Conservation (phyloP, 805 yeast genomes). For the Wickerhamiella sorbophila region DNA sequence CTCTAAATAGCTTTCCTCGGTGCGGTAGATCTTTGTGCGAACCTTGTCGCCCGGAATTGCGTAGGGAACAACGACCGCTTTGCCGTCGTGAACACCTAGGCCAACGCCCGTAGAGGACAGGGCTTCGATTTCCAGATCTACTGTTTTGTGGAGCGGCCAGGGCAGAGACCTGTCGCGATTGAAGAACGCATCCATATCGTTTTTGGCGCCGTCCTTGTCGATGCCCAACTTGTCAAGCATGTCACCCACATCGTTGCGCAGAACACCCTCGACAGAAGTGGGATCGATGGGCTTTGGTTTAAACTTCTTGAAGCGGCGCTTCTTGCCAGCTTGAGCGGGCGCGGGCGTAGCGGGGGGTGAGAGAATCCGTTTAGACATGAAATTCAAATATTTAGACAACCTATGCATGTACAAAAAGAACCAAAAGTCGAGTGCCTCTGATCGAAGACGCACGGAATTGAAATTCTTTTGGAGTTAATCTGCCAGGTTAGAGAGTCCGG, state of each 20-base stretch:
- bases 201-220: constrained; percentile 34
- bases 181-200: constrained; percentile 52
- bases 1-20: constrained; percentile 62
- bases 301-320: constrained; percentile 29
- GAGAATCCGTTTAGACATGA: not conserved
- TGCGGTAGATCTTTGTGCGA: constrained; percentile 54
- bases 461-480: not conserved
- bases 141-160: constrained; percentile 40
- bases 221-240: constrained; percentile 33
- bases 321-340: not conserved
- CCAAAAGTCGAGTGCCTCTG: not conserved
- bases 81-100: constrained; percentile 51
- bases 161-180: constrained; percentile 32
- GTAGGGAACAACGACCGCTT: constrained; percentile 73
- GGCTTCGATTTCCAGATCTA: constrained; percentile 43
- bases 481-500: constrained; percentile 10
- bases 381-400: not conserved
- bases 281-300: constrained; percentile 52
- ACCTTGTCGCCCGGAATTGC: constrained; percentile 77
- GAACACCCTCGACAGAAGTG: constrained; percentile 69
- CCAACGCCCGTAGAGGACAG: constrained; percentile 82
- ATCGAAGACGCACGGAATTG: not conserved
- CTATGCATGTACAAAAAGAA: constrained; percentile 1
- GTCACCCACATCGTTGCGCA: constrained; percentile 56
- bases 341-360: not conserved